Base-by-base conservation (phyloP, 1,139 yeast genomes). In the Suhomyces kunorum region DNA sequence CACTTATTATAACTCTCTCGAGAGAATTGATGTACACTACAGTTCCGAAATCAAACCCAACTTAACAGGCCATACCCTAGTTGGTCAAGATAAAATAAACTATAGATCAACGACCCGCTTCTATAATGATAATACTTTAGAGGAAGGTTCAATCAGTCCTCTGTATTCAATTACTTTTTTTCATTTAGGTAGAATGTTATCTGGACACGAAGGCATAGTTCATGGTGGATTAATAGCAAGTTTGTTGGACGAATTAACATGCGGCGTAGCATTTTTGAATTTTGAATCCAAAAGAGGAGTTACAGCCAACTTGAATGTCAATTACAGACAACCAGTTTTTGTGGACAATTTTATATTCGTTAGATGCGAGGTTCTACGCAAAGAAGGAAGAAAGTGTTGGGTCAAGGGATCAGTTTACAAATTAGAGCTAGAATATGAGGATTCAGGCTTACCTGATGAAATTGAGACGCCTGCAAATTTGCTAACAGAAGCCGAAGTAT, bases 221-320 rank as follows among this genome's bases (percentile, higher is more conserved):
- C 82, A 77, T 50, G 83, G 82, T 1, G 82, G 83, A 0, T 62
- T 77, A 29, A 59, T 74, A 33, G 81, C 81, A 2, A 75, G 81
- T 0, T 56, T 77, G 19, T 59, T 77, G 35, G 82, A 78, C 50
- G 82, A 78, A 49, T 63, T 71, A 36, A 74, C 80, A 4, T 78
- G 81, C 45, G 61, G 80, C 17, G 64, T 76, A 31, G 80, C 75
- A 1, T 71, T 77, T 50, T 75, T 76, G 34, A 68, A 75, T 47
- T 68, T 68, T 48, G 62, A 60, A 24, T 65, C 73, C 18, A 63
- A 61, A 39, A 65, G 63, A 44, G 76, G 73, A 0, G 76, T 72
- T 11, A 72, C 78, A 4, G 78, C 77, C 13, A 71, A 68, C 43
- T 65, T 72, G 52, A 71, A 71, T 45, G 63, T 72, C 39, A 66